Evolutionary conservation across 768 basidiomycete species (phyloP).

Genomic region (Gyrodon lividus): DNA sequence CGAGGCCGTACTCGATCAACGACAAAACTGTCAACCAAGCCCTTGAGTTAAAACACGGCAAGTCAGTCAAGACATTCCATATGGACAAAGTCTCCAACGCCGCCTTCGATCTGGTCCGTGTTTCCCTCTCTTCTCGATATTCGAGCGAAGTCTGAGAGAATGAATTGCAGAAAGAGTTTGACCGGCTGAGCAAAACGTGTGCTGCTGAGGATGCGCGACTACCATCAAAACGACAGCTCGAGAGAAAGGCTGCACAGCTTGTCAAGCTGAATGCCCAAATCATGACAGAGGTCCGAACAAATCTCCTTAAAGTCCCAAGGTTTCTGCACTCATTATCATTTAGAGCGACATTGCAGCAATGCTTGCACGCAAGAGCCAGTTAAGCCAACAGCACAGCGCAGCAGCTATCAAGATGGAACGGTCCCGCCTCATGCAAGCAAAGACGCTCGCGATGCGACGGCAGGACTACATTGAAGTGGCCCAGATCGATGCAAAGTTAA

Average conservation of each 20-base stretch:
- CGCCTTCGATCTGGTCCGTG: conserved; percentile 57
- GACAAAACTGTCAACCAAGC: conserved; percentile 60
- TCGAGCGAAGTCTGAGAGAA: conserved; percentile 9
- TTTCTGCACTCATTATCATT: conserved; percentile 8
- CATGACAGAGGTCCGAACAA: conserved; percentile 72
- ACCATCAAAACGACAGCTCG: conserved; percentile 64
- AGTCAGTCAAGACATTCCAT: conserved; percentile 52
- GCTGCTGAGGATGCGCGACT: conserved; percentile 55
- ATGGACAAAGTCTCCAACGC: conserved; percentile 92
- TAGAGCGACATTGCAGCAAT: conserved; percentile 84
- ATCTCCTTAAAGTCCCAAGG: conserved; percentile 7
- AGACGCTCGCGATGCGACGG: conserved; percentile 72
- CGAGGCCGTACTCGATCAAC: conserved; percentile 73
- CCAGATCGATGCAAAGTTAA: conserved; percentile 62
- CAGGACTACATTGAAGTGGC: conserved; percentile 65
- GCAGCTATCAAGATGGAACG: conserved; percentile 50
- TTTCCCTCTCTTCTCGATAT: background rate
- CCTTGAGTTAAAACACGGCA: conserved; percentile 78
- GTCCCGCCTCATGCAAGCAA: conserved; percentile 66
- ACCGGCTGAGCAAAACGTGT: conserved; percentile 49
- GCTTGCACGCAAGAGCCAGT: conserved; percentile 62
- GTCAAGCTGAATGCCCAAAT: conserved; percentile 54
- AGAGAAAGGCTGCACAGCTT: conserved; percentile 66
- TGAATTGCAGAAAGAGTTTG: conserved; percentile 65
- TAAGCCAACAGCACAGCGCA: conserved; percentile 34